Evolutionary conservation across 306 rosid genomes (phyloP), one percentile per base, ranked within the genome.

Genomic region (Cicer pinnatifidum): DNA sequence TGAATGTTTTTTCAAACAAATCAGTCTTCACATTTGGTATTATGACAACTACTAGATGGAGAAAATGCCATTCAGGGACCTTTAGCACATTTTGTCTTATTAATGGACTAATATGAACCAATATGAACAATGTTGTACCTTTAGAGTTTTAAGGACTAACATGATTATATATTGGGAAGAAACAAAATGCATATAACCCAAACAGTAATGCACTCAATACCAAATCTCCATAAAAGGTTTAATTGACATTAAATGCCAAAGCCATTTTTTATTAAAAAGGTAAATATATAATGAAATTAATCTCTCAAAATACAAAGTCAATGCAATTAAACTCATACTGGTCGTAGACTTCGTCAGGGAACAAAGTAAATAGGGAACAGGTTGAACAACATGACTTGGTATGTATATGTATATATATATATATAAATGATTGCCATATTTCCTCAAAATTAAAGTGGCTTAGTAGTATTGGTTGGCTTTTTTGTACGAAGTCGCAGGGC

Each of bases 161-260:
- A 19, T 44, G 39, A 61, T n/a, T 13, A 1, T 62, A 6, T 62
- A 39, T 39, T 2, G n/a, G 12, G 37, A 9, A 39, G 11, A 15
- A 8, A 6, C 4, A 62, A 9, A 9, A 4, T 8, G 45, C 10
- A 3, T 8, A 15, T 71, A 67, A 57, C 59, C 77, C 41, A 4
- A 81, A 17, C 40, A 9, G 9, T 20, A 54, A 66, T 45, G 58
- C 62, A 68, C 28, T 64, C 84, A 85, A 58, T 46, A 28, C 15
- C 20, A 74, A 82, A 86, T 84, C 87, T 82, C 80, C 85, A 84
- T 5, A 52, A 69, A 35, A 48, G 35, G 37, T 53, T 51, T 17
- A 59, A 52, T 52, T 19, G 28, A 52, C 43, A 50, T 69, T 46
- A 69, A 60, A 71, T 23, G 19, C 38, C 72, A 71, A 46, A 37